Base-by-base conservation (phyloP, 805 yeast species). In the Cyberlindnera xylosilytica region DNA sequence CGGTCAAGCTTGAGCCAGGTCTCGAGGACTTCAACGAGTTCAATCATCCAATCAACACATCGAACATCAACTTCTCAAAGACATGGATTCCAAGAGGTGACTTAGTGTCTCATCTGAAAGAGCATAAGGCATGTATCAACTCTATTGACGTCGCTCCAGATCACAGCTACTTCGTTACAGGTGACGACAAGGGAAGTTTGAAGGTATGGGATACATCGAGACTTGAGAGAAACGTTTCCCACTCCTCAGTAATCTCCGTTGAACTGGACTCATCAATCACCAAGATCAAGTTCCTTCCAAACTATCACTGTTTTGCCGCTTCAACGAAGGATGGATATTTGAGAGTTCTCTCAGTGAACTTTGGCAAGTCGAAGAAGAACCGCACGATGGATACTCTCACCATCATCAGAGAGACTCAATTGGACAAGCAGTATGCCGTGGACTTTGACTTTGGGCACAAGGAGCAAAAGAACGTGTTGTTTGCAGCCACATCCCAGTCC, bases 201-300 rank as follows among this genome's bases (percentile, higher is more conserved):
- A 83, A 79, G 49, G 62, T 91, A 0, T 93, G 97, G 97, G 95
- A 87, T 56, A 62, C 81, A 1, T 54, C 65, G 9, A 76, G 79
- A 44, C 63, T 90, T 28, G 87, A 81, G 39, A 74, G 74, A 41
- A 84, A 83, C 31, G 76, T 80, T 4, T 65, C 74, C 9, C 74
- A 75, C 23, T 65, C 72, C 4, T 72, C 87, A 0, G 60, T 69
- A 8, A 49, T 76, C 7, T 64, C 75, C 1, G 57, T 74, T 1
- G 71, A 74, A 31, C 61, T 82, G 36, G 73, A 73, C 0, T 67
- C 78, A 0, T 48, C 78, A 0, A 70, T 87, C 6, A 69, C 72
- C 0, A 64, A 70, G 11, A 61, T 86, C 12, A 54, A 61, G 16
- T 79, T 82, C 49, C 59, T 86, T 47, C 68, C 70, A 0, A 69